Base-by-base conservation (phyloP, 2,329 filamentous ascomycete species). In the Dactylellina leptospora region DNA sequence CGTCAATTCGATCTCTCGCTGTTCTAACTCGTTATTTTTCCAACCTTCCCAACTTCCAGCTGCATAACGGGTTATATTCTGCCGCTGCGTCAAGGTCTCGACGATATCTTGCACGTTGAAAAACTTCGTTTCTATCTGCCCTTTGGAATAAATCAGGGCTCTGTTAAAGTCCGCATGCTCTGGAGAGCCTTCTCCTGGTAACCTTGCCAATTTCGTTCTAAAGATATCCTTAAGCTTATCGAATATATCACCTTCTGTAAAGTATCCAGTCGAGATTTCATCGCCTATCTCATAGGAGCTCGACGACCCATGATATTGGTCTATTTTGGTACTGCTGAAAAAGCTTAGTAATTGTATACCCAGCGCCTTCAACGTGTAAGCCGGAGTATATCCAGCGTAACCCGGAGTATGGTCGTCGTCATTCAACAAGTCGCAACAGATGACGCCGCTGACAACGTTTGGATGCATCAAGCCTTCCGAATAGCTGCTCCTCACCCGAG, bases 321-420 rank as follows among this genome's bases (percentile, higher is more conserved):
- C 47, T 4, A 51, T 20, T 30, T 51, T 5, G 9, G 47, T 8
- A 25, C 47, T 51, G 16, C 47, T 51, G 25, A 51, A 51, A 16
- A 51, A 51, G n/a, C 47, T 51, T 4, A 51, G 25, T 3, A 51
- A 16, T 51, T 51, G 47, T 25, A 51, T 28, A 16, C 47, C 28
- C 25, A 51, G 3, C 28, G 47, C 47, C 18, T 25, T 28, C 13
- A 51, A 33, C 16, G 47, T 51, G 16, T 28, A 51, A 3, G 47
- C 47, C 3, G 47, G 47, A 3, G 47, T 51, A 16, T 51, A 51
- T 3, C 47, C 47, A n/a, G 23, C 27, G 25, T 10, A 51, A n/a
- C 4, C 47, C 20, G 9, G 28, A 13, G 13, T 28, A 8, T 16
- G 16, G 4, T 28, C 47, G 18, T 51, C 5, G 9, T 30, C 30